Base-by-base conservation (phyloP, 441 rosid genomes). In the Croton setiger region DNA sequence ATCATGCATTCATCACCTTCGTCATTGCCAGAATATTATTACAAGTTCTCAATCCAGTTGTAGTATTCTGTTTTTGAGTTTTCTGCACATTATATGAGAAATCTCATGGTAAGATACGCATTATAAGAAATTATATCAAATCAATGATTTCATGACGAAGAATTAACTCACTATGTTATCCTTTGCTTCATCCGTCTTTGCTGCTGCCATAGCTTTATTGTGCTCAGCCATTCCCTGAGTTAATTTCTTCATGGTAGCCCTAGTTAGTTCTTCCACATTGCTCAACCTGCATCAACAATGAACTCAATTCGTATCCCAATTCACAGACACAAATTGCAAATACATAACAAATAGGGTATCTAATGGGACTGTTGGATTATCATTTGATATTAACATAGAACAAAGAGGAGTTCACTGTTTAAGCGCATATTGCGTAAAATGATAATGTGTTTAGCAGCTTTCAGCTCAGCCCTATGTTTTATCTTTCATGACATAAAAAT, bases 161-260 rank as follows among this genome's bases (percentile, higher is more conserved):
- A 72, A 64, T 66, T 73, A 64, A 86, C 98, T 82, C 72, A 95
- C 99, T 64, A 95, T 72, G 72, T 12, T 77, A 14, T 88, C 85
- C 76, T 95, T 95, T 60, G 87, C 98, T 76, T 89, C 98, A 79
- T 92, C 97, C 6, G 96, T 76, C 86, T 89, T 92, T 52, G 99
- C 98, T 77, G 91, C 88, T 52, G 96, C 86, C 98, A 83, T 83
- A 67, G 93, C 91, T 85, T 95, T 95, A 84, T 86, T 88, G 76
- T 90, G 97, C 82, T 90, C 96, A 35, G 86, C 85, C 97, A 92
- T 88, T 79, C 96, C 97, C 75, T 95, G 98, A 62, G 99, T 92
- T 75, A 90, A 77, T 71, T 95, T 95, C 79, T 90, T 95, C 95
- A 92, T 86, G 0, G 92, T 86, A 76, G 90, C 93, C 87, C 91